Evolutionary conservation across 73 alveolate genomes (phyloP), one percentile per base, ranked within the genome.

Genomic region (Halteria grandinella): DNA sequence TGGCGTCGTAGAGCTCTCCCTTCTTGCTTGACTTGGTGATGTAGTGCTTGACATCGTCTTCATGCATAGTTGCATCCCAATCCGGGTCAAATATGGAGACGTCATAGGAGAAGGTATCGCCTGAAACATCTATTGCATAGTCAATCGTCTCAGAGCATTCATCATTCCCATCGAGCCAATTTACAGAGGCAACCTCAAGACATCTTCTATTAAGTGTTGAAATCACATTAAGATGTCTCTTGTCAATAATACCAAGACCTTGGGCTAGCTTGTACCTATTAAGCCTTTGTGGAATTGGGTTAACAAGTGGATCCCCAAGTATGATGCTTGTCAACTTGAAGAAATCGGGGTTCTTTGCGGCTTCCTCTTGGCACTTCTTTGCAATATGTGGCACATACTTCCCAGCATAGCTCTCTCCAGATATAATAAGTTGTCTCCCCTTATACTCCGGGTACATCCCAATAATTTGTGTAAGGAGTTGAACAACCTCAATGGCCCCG

Each of bases 381-480:
- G 91, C 91, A 39, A 90, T 64, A 18, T 69, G 70, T 8, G 98
- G 97, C 45, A 84, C 45, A 71, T 94, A 95, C 50, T 85, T 90
- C 0, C 99, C 99, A 23, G 96, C 98, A 85, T 95, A 96, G 45
- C 97, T 82, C 86, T 96, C 99, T 10, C 98, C 97, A 44, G 99
- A 57, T 17, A 96, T 70, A 66, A 76, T 93, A 53, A 96, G 83
- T 14, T 70, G 87, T 40, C 92, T 91, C 18, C 79, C 80, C 58
- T 69, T 58, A 57, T 78, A 88, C 43, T 91, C 87, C 0, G 90
- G 88, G 82, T 31, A 83, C 39, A 74, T 47, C 14, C 54, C 55
- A 53, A 82, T 62, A 80, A 92, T 88, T 20, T 54, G 27, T 28
- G 69, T 39, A 11, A 93, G 18, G 47, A 75, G 55, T 18, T 6